phyloP scores from a whole-genome alignment of 1,284 basidiomycete genomes.

The Chalciporus sp. region DNA sequence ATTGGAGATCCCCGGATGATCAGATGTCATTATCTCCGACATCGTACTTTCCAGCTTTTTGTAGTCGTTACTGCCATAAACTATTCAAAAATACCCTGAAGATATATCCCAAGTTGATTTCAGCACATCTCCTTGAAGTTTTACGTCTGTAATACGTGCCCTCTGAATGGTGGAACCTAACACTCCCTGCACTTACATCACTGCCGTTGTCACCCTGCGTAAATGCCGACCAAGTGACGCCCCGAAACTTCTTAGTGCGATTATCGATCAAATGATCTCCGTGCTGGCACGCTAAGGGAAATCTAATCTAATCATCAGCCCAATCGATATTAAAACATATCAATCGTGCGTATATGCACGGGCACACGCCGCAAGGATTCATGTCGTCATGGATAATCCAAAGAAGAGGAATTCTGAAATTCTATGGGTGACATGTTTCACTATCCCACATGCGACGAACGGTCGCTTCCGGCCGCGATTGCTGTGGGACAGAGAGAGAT shows the following conservation, averaged over 20 bases:
- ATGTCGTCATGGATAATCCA: neutral
- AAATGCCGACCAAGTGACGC: neutral
- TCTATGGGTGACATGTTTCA: slow-evolving; percentile 4
- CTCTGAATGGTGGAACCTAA: slow-evolving; percentile 17
- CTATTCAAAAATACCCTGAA: neutral
- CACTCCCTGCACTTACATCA: slow-evolving; percentile 17
- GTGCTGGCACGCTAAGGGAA: neutral
- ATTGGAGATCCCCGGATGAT: slow-evolving; percentile 15
- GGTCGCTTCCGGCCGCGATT: neutral
- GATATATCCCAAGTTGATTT: slow-evolving; percentile 1
- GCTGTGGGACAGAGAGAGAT: neutral
- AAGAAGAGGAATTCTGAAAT: neutral
- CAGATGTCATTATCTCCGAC: slow-evolving; percentile 8
- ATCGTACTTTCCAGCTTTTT: slow-evolving; percentile 11
- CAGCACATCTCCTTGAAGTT: slow-evolving; percentile 2
- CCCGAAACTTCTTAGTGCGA: neutral
- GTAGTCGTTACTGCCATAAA: slow-evolving; percentile 13
- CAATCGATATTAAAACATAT: neutral
- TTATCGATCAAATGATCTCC: slow-evolving; percentile 6
- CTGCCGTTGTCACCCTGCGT: neutral
- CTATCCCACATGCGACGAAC: slow-evolving; percentile 6
- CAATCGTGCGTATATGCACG: neutral
- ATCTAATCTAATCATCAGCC: neutral
- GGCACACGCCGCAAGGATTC: neutral
- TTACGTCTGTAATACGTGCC: slow-evolving; percentile 26